Conservation (phyloP, 2,329 filamentous ascomycete genomes). For the Didymella sp. region DNA sequence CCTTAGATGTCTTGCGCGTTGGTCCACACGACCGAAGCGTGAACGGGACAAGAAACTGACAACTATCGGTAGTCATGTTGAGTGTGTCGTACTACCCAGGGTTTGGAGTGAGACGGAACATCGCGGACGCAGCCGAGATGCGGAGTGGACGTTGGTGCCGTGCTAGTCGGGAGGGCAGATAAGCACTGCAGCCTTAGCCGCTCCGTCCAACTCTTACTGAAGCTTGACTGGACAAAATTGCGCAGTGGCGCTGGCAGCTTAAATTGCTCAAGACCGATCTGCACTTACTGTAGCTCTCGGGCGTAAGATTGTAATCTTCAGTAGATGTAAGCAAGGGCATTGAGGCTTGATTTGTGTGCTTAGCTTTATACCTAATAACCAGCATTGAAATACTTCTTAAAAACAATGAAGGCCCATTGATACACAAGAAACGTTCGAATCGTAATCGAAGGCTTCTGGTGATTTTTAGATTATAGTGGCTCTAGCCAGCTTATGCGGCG, state of each 20-base stretch:
- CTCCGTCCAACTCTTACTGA: not conserved
- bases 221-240: not conserved
- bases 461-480: no score
- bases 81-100: not conserved
- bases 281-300: no score
- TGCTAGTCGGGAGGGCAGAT: not conserved
- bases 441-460: no score
- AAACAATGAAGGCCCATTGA: no score
- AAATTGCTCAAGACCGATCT: not conserved
- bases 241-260: not conserved
- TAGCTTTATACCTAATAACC: no score
- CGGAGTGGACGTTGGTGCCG: not conserved
- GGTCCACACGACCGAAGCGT: not conserved
- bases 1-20: not conserved
- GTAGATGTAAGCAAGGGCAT: no score
- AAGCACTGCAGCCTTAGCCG: not conserved
- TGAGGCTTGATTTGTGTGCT: no score
- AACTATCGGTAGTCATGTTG: not conserved
- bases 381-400: no score
- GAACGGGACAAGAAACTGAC: not conserved
- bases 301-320: no score
- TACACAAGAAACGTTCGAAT: no score
- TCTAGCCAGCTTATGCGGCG: no score
- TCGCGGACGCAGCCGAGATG: not conserved
- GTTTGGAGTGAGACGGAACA: not conserved